Conservation (phyloP, 257 asterid genomes). For the Solanum paucissectum region DNA sequence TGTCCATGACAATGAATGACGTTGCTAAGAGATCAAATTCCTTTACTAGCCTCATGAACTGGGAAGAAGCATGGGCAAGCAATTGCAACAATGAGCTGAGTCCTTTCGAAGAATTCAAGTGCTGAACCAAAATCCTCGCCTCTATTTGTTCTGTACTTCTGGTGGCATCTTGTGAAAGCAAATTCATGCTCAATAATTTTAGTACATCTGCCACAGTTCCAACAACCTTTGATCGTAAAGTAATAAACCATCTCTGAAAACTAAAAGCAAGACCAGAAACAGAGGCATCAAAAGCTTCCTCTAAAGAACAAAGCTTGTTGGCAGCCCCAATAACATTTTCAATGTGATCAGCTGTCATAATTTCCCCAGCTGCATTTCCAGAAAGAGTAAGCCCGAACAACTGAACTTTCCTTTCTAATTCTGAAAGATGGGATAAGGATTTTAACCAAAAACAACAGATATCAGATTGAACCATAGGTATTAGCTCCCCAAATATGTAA, state of each 20-base stretch:
- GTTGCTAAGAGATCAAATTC: constrained; percentile 55
- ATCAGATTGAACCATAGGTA: constrained; percentile 33
- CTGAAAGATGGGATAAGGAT: constrained; percentile 47
- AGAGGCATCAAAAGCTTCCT: constrained; percentile 35
- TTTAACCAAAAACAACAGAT: constrained; percentile 55
- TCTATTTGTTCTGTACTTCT: constrained; percentile 13
- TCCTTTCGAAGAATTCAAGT: constrained; percentile 1
- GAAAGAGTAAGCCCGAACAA: constrained; percentile 7
- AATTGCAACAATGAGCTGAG: constrained; percentile 20
- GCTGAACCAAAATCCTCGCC: constrained; percentile 8
- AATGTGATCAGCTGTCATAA: constrained; percentile 6
- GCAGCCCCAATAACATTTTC: constrained; percentile 35
- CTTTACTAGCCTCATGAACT: constrained; percentile 41
- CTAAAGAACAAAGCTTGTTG: constrained; percentile 29
- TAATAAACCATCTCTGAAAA: constrained; percentile 73
- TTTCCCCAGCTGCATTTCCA: constrained; percentile 11
- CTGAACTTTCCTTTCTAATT: constrained; percentile 50
- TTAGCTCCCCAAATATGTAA: constrained; percentile 57
- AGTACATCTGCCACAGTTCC: constrained; percentile 31
- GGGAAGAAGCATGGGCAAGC: constrained; percentile 30
- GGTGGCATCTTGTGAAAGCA: constrained; percentile 15
- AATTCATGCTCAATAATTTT: constrained; percentile 23
- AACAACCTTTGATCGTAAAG: constrained; percentile 45
- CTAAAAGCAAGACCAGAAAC: constrained; percentile 18
- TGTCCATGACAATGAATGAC: constrained; percentile 55